Evolutionary conservation across 139 green algal genomes (phyloP), one percentile per base, ranked within the genome.

Genomic region (Micromonas commoda): DNA sequence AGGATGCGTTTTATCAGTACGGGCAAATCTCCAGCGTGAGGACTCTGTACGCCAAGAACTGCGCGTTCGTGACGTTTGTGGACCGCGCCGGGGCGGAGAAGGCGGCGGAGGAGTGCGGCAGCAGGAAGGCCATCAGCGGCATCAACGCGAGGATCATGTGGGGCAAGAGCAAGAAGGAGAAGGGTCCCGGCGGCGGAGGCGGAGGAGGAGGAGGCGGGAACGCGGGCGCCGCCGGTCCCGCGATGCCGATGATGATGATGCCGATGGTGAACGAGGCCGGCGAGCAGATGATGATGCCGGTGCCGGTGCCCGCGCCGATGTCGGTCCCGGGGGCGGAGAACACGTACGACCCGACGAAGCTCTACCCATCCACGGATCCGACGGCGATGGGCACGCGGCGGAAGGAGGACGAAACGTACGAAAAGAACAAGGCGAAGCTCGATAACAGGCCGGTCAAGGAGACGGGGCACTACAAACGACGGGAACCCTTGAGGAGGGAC

Each of bases 51-150:
- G 60, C 37, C 0, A 82, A 89, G 69, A 82, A 80, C 61, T 96
- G 90, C 74, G 92, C 90, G 1, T 97, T 97, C 83, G 82, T 97
- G 1, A 96, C 92, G 0, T 97, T 90, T 76, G 85, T 84, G 3
- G 19, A n/a, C 3, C 85, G 93, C n/a, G 78, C 63, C 0, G 89
- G 63, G 1, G 95, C 95, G 3, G 95, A 98, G 87, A 81, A 83
- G 45, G 95, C 95, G 0, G 93, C 91, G 23, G 89, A 93, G 60
- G 86, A 86, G 39, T 78, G 96, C 32, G 67, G 79, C 34, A 84
- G 85, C 77, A 86, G 84, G 77, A 87, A 97, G 31, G 82, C 91
- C 19, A 81, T 99, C 66, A 96, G 96, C 72, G 94, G 93, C 1
- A 31, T 87, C 24, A 80, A 87, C 2, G 80, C 89, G 52, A 92